Base-by-base conservation (phyloP, 2,329 filamentous ascomycete species). In the Arthrocladium fulminans region DNA sequence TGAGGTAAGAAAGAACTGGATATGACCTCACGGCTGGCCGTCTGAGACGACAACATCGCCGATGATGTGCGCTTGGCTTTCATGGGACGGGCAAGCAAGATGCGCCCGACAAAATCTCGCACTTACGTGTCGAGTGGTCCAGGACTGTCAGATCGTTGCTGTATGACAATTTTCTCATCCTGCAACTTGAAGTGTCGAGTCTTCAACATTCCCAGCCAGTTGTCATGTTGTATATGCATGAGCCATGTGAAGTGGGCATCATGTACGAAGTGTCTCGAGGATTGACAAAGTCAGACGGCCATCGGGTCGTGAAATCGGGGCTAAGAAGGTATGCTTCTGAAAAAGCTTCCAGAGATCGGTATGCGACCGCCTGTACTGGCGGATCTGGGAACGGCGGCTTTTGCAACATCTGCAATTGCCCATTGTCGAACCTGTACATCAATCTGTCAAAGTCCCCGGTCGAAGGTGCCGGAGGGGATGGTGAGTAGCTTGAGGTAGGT, bases 391-490 rank as follows among this genome's bases (percentile, higher is more conserved):
- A 10, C 15, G 40, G 10, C 40, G 27, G 22, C 9, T 7, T 9
- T 27, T 25, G 24, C 24, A 43, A 3, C 40, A 43, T 13, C 24
- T 29, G 22, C 19, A 43, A 23, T 5, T 43, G 20, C n/a, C 19
- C 40, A 19, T 25, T 19, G 4, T 43, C 40, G n/a, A 43, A 19
- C 12, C 40, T 25, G 24, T 29, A 15, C 20, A 43, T 12, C 9
- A 43, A 19, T 27, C 40, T 23, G 8, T 43, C 40, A 27, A 43
- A 29, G n/a, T 43, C 40, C 24, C 3, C 22, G 30, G 17, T 47
- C n/a, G 45, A 17, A n/a, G 32, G 35, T 13, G 40, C 13, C 25
- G n/a, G 12, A 25, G 45, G 35, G 5, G 45, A 27, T 20, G 32
- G 17, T 9, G 35, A 20, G 10, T 23, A 15, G n/a, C n/a, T 38